Conservation (phyloP, 768 basidiomycete species). For the Podaxis sp. region DNA sequence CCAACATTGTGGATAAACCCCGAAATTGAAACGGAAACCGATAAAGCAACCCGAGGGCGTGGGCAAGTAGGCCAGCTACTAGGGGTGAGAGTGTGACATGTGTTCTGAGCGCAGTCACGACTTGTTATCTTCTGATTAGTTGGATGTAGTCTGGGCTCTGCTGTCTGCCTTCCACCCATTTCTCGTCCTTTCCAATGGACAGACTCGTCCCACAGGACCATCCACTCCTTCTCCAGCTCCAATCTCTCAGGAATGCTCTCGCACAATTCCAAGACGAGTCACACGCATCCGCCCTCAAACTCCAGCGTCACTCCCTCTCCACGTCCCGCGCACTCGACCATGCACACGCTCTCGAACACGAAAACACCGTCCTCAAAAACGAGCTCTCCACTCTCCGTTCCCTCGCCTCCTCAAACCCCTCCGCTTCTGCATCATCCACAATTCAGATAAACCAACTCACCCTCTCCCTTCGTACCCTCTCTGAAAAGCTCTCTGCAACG, state of each 20-base stretch:
- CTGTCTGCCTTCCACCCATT: too few relatives aligned
- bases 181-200: too few relatives aligned
- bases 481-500: constrained; percentile 64
- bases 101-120: too few relatives aligned
- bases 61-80: background rate
- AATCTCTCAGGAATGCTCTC: constrained; percentile 2
- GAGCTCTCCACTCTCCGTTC: constrained; percentile 58
- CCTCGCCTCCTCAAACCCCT: constrained; percentile 31
- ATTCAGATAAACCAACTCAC: constrained; percentile 53
- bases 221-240: constrained; percentile 8
- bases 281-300: constrained; percentile 60
- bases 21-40: too few relatives aligned
- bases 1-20: constrained; percentile 3
- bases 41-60: background rate
- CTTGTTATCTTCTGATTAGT: too few relatives aligned
- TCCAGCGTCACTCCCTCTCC: constrained; percentile 63
- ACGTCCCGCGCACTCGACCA: constrained; percentile 48
- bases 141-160: too few relatives aligned
- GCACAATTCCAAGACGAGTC: constrained; percentile 46
- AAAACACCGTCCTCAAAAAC: constrained; percentile 55
- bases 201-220: background rate
- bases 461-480: constrained; percentile 64
- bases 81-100: too few relatives aligned
- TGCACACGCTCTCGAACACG: constrained; percentile 49
- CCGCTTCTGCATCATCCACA: constrained; percentile 26